phyloP scores from a whole-genome alignment of 169 alveolate species.

The Cyclospora cayetanensis region DNA sequence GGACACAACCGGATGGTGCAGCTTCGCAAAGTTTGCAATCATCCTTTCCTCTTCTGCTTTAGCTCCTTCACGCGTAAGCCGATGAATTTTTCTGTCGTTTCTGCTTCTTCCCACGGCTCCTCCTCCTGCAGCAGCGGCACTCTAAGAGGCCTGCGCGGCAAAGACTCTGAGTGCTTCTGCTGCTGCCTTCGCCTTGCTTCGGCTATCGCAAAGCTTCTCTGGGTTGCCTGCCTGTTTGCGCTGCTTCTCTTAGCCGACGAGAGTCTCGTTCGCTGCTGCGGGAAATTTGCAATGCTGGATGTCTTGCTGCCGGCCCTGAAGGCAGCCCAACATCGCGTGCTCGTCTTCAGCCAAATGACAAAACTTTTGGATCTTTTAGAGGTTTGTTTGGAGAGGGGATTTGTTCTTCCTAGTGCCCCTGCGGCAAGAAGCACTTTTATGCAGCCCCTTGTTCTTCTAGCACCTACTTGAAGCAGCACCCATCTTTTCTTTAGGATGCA shows the following conservation, averaged over 20 bases:
- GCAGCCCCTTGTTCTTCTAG: background rate
- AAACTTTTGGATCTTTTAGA: constrained; percentile 91
- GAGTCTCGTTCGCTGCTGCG: constrained; percentile 91
- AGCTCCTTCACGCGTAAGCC: constrained; percentile 80
- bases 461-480: background rate
- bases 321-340: constrained; percentile 85
- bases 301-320: constrained; percentile 89
- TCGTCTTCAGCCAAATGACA: constrained; percentile 94
- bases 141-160: background rate
- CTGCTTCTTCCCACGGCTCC: background rate
- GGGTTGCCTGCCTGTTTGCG: background rate
- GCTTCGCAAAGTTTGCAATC: constrained; percentile 94
- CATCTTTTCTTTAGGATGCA: background rate
- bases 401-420: background rate
- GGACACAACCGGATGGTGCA: constrained; percentile 92
- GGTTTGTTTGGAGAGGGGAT: background rate
- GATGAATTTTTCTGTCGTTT: background rate
- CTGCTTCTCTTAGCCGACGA: constrained; percentile 80
- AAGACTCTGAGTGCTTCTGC: background rate
- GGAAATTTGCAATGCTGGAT: constrained; percentile 94
- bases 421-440: background rate
- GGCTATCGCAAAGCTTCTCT: background rate
- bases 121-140: background rate
- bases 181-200: background rate
- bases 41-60: constrained; percentile 92